Percentiles rank a stretch among this genome's conserved stretches.
Conservation (phyloP, 208 protist genomes). For the Leishmania aethiopica region DNA sequence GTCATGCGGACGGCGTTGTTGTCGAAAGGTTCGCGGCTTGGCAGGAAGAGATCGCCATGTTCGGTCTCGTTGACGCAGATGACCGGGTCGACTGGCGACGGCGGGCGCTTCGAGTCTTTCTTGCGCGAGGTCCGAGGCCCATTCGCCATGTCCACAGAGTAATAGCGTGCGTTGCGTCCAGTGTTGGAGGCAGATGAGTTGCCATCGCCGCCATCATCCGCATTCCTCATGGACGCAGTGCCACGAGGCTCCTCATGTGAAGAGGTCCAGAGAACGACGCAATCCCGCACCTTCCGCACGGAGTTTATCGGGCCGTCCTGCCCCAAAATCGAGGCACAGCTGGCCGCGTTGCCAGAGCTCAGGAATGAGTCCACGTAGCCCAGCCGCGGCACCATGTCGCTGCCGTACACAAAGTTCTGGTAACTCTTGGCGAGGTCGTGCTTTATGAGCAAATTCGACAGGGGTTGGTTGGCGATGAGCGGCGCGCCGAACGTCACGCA, state of each 20-base stretch:
- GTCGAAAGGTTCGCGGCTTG: slow-evolving; percentile 44
- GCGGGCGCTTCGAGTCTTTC: not conserved
- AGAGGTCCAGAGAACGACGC: slow-evolving; percentile 20
- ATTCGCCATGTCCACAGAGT: not conserved
- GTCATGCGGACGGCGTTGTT: slow-evolving; percentile 24
- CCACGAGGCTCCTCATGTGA: slow-evolving; percentile 22
- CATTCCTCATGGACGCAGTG: not conserved
- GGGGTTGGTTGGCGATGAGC: slow-evolving; percentile 27
- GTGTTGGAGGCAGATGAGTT: slow-evolving; percentile 2
- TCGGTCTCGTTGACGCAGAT: not conserved
- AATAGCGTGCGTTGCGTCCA: not conserved
- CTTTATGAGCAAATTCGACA: slow-evolving; percentile 28
- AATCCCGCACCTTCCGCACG: slow-evolving; percentile 20
- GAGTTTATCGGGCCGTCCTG: not conserved
- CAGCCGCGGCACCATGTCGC: slow-evolving; percentile 53
- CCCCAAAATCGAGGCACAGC: slow-evolving; percentile 18
- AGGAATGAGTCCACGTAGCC: slow-evolving; percentile 31
- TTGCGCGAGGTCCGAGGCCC: not conserved
- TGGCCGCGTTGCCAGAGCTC: slow-evolving; percentile 24
- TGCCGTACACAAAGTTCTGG: slow-evolving; percentile 49
- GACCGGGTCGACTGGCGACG: not conserved
- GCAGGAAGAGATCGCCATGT: slow-evolving; percentile 37
- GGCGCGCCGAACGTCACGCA: slow-evolving; percentile 58
- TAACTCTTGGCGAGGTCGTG: slow-evolving; percentile 20
- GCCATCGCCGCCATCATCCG: not conserved